Base-by-base conservation (phyloP, 2,329 filamentous ascomycete species). In the Botrytis galanthina region DNA sequence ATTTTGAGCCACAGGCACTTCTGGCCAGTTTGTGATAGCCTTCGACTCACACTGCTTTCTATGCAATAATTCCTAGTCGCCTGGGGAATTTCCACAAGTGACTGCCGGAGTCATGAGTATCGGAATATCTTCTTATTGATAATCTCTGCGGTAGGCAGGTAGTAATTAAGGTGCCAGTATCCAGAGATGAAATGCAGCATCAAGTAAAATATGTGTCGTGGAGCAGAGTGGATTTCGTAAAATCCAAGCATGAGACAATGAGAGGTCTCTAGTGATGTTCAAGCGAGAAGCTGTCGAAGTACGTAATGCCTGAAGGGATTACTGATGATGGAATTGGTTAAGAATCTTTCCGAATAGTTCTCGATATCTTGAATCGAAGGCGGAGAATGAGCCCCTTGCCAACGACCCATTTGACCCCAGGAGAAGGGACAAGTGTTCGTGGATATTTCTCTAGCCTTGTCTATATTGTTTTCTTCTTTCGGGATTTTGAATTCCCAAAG, bases 401-500 rank as follows among this genome's bases (percentile, higher is more conserved):
- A 12, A 51, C 26, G n/a, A 51, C 26, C 4, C 26, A 51, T n/a
- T 4, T 37, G 7, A 42, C 48, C 26, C 48, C 7, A 26, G 18
- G 10, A 22, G 42, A 57, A 68, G 39, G 64, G 64, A 48, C 64
- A 68, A 16, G 64, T 68, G 66, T 68, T 16, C 42, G 7, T 22
- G 3, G 2, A 12, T 68, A 26, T 54, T 68, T 68, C 64, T 68
- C 32, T 42, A 68, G 46, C 64, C 64, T 54, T 54, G 29, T 42
- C 35, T 8, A 22, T 10, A 54, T 67, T 18, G 16, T 57, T 42
- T 57, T 42, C 9, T 37, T 16, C 32, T 26, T 61, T 22, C 59
- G 35, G 35, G 22, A 42, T 16, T 54, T 4, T 64, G 9, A 26
- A 32, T 46, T 22, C 61, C 44, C 18, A 46, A 8, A 20, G 18